Percentiles rank a stretch among this genome's conserved stretches.
These are phyloP conservation scores for Sordariomycetes sp. DNA, from an alignment of 2,329 filamentous ascomycete genomes.

Conservation along the genomic window DNA sequence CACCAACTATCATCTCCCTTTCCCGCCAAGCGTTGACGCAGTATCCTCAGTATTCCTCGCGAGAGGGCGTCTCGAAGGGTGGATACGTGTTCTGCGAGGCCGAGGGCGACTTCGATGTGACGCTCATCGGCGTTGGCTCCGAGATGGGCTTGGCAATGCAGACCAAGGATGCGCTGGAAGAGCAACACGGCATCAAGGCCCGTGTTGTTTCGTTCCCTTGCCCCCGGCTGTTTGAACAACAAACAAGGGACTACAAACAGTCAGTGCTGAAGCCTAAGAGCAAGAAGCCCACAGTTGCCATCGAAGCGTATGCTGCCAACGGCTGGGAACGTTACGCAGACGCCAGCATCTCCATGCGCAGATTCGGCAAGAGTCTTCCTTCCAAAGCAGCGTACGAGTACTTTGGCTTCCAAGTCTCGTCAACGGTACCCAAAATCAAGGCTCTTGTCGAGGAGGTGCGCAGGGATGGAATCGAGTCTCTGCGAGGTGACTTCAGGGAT, in stretches of 20 bases:
- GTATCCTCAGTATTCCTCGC: constrained; percentile 23
- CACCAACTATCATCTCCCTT: constrained; percentile 38
- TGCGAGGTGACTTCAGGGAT: constrained; percentile 15
- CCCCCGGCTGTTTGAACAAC: constrained; percentile 30
- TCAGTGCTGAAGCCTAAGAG: constrained; percentile 29
- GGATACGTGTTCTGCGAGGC: constrained; percentile 36
- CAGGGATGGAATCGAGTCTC: constrained; percentile 10
- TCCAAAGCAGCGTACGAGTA: constrained; percentile 44
- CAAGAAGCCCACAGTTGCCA: constrained; percentile 40
- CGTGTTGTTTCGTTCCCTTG: constrained; percentile 36
- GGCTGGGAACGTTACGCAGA: constrained; percentile 54
- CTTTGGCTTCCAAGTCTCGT: constrained; percentile 42
- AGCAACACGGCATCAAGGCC: constrained; percentile 23
- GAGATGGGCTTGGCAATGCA: constrained; percentile 23
- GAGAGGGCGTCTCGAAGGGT: constrained; percentile 29
- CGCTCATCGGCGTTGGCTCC: constrained; percentile 28
- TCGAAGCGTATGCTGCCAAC: constrained; percentile 49
- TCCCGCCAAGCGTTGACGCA: constrained; percentile 33
- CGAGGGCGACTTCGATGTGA: constrained; percentile 30
- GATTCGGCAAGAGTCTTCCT: constrained; percentile 47
- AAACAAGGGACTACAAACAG: constrained; percentile 33
- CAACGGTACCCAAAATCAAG: constrained; percentile 26
- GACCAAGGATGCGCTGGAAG: constrained; percentile 25
- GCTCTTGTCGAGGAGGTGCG: constrained; percentile 15
- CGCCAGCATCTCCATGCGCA: constrained; percentile 41